Evolutionary conservation across 176 grass and related monocot genomes (phyloP).

Genomic region (Avena sativa): DNA sequence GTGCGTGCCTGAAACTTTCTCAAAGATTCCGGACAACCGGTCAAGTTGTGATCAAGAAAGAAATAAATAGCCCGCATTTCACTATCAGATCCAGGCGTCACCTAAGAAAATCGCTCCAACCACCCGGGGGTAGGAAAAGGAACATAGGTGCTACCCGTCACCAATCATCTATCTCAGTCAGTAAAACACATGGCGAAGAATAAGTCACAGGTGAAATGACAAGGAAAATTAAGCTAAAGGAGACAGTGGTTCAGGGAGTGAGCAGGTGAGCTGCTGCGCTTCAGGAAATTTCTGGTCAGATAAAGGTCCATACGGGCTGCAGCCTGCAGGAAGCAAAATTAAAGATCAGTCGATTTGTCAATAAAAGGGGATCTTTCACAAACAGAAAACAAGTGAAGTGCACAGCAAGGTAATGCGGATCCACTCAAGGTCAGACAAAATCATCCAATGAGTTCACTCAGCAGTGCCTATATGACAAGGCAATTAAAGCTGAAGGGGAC

Average conservation of each 20-base stretch:
- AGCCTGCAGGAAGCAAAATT: neutral
- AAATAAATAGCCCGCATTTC: neutral
- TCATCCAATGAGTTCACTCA: neutral
- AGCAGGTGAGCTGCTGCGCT: neutral
- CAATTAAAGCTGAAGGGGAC: neutral
- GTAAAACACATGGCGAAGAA: conserved; percentile 2
- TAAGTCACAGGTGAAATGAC: neutral
- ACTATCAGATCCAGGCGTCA: neutral
- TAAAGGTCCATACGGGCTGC: neutral
- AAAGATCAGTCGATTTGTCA: neutral
- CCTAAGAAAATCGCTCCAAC: neutral
- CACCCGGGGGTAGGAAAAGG: neutral
- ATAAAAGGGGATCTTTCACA: neutral
- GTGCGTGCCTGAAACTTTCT: neutral
- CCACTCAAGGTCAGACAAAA: neutral
- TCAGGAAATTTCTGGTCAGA: neutral
- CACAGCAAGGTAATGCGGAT: neutral
- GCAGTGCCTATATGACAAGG: neutral
- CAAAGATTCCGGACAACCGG: neutral
- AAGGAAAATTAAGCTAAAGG: conserved; percentile 4
- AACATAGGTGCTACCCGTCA: neutral
- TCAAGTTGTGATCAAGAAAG: conserved; percentile 10
- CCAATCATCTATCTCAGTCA: neutral
- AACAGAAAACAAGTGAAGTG: neutral
- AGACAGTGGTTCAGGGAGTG: neutral